These are phyloP conservation scores for Aspergillus texensis DNA, from an alignment of 2,329 filamentous ascomycete species.

Conservation along the genomic window DNA sequence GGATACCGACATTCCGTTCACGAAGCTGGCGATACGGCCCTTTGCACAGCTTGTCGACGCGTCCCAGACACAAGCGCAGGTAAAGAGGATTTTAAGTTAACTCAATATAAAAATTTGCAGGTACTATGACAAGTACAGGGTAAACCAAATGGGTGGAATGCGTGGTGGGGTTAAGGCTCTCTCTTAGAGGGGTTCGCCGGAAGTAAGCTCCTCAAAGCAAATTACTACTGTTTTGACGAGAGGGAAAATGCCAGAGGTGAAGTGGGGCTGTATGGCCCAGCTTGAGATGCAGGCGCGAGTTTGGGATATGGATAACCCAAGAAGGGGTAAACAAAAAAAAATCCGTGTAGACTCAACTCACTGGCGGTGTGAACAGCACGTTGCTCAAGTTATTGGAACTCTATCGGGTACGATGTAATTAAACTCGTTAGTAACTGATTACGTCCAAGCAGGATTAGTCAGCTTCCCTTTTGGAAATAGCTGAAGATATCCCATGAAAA, in stretches of 20 bases:
- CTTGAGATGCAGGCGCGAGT: slow-evolving; percentile 12
- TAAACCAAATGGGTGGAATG: slow-evolving; percentile 17
- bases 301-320: slow-evolving; percentile 9
- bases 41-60: slow-evolving; percentile 17
- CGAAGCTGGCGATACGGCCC: slow-evolving; percentile 35
- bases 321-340: slow-evolving; percentile 5
- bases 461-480: slow-evolving; percentile 1
- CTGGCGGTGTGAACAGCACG: slow-evolving; percentile 24
- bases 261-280: slow-evolving; percentile 13
- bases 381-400: slow-evolving; percentile 18
- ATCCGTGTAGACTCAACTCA: slow-evolving; percentile 10
- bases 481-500: too few species aligned
- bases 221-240: slow-evolving; percentile 10
- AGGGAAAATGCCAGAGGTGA: slow-evolving; percentile 12
- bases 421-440: slow-evolving; percentile 1
- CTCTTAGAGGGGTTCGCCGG: slow-evolving; percentile 28
- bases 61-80: not conserved
- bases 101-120: slow-evolving; percentile 11
- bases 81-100: not conserved
- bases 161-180: slow-evolving; percentile 33
- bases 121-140: slow-evolving; percentile 20
- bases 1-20: slow-evolving; percentile 62
- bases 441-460: slow-evolving; percentile 11
- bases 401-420: slow-evolving; percentile 14
- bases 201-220: slow-evolving; percentile 19